Conservation (phyloP, 2,329 filamentous ascomycete genomes). For the Trematosphaeria pertusa region DNA sequence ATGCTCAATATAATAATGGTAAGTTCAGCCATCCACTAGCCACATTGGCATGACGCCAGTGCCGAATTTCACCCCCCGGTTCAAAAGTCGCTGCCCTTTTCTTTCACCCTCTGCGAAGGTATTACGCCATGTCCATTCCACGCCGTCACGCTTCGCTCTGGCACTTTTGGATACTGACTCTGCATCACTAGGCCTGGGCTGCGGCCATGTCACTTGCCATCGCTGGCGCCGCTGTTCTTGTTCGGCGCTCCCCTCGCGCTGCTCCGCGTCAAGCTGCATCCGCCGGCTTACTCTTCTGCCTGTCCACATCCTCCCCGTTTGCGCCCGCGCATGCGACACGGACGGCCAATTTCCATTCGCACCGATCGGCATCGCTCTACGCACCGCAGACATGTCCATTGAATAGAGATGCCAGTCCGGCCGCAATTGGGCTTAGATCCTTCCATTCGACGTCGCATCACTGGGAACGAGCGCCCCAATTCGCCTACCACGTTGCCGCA, state of each 20-base stretch:
- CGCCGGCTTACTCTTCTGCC: conserved; percentile 37
- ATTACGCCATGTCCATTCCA: conserved; percentile 27
- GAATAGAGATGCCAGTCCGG: conserved; percentile 36
- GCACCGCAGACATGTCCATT: conserved; percentile 39
- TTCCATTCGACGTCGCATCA: conserved; percentile 40
- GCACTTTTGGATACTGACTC: conserved; percentile 25
- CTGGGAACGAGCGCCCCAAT: conserved; percentile 35
- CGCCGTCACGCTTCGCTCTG: conserved; percentile 8
- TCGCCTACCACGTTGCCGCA: conserved; percentile 49
- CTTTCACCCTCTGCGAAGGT: conserved; percentile 30
- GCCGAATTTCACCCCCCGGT: conserved; percentile 32
- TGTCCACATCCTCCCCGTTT: conserved; percentile 37
- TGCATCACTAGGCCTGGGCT: conserved; percentile 37
- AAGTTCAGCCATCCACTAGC: conserved; percentile 32
- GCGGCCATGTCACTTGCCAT: conserved; percentile 48
- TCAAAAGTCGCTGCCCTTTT: conserved; percentile 34
- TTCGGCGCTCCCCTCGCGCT: conserved; percentile 23
- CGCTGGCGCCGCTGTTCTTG: conserved; percentile 32
- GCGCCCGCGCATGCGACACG: conserved; percentile 31
- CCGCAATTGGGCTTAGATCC: conserved; percentile 34
- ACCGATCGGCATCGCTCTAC: conserved; percentile 20
- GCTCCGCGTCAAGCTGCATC: conserved; percentile 33
- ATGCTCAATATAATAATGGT: conserved; percentile 30
- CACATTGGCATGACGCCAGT: conserved; percentile 42
- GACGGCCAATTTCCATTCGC: conserved; percentile 20